A percentile compares a stretch with the other conserved stretches of the same genome.
These are phyloP conservation scores for Aspergillus sp. DNA, from an alignment of 2,329 filamentous ascomycete genomes.

Conservation along the genomic window DNA sequence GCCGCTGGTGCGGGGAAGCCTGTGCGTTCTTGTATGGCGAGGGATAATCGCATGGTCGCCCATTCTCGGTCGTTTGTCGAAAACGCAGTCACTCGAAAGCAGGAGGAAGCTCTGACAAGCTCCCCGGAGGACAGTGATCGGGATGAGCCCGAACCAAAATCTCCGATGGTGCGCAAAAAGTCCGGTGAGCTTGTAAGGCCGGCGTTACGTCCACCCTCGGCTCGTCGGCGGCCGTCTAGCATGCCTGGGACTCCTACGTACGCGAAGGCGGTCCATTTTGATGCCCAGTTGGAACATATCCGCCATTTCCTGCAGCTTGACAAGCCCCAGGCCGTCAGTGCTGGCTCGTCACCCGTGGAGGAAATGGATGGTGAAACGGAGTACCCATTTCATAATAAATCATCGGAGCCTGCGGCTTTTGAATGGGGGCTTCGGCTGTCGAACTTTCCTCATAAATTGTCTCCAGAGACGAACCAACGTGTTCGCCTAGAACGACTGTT, in stretches of 20 bases:
- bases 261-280: constrained; percentile 97
- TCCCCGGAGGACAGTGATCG: constrained; percentile 50
- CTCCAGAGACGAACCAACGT: constrained; percentile 59
- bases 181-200: constrained; percentile 95
- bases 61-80: constrained; percentile 63
- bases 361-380: constrained; percentile 82
- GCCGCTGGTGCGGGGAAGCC: constrained; percentile 19
- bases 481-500: constrained; percentile 84
- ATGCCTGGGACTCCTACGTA: constrained; percentile 97
- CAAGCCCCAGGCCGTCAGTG: constrained; percentile 91
- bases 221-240: constrained; percentile 80
- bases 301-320: constrained; percentile 94
- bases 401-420: constrained; percentile 54
- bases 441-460: constrained; percentile 74
- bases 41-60: constrained; percentile 59
- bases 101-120: constrained; percentile 43
- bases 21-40: constrained; percentile 47
- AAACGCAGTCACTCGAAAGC: constrained; percentile 49
- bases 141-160: constrained; percentile 68
- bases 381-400: constrained; percentile 73
- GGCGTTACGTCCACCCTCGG: constrained; percentile 74
- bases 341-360: constrained; percentile 87
- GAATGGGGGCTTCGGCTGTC: constrained; percentile 86
- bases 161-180: constrained; percentile 96
- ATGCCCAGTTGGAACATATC: constrained; percentile 93